Evolutionary conservation across 306 rosid genomes (phyloP).

Genomic region (Dicorynia guianensis): DNA sequence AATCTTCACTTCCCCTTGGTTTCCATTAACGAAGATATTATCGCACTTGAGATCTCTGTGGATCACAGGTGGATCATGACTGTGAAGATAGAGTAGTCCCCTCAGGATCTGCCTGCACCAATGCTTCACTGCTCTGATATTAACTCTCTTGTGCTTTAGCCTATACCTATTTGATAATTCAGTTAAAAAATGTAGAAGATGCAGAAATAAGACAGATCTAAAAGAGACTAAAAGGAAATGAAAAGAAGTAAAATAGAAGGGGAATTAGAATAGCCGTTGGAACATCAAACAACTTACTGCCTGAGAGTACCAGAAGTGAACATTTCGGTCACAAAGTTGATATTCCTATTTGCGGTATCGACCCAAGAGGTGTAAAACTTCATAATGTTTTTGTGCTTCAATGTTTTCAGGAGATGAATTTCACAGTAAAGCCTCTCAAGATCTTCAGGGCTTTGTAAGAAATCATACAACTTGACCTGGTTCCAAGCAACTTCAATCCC

Average conservation of each 20-base stretch:
- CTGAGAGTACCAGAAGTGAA: conserved; percentile 96
- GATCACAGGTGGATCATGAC: conserved; percentile 92
- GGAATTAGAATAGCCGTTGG: not conserved
- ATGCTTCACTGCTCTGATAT: conserved; percentile 86
- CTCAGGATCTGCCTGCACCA: conserved; percentile 97
- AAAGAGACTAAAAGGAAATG: conserved; percentile 31
- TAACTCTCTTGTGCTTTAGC: conserved; percentile 81
- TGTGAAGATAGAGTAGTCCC: conserved; percentile 90
- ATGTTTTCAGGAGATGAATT: conserved; percentile 88
- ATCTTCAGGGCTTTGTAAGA: conserved; percentile 90
- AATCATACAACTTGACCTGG: conserved; percentile 88
- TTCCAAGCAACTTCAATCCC: conserved; percentile 99
- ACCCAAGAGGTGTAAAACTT: conserved; percentile 95
- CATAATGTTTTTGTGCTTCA: conserved; percentile 90
- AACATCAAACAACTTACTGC: conserved; percentile 64
- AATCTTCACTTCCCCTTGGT: conserved; percentile 96
- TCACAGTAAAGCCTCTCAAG: conserved; percentile 95
- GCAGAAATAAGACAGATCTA: conserved; percentile 35
- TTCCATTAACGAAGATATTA: conserved; percentile 91
- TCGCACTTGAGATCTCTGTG: conserved; percentile 99
- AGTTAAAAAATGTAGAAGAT: not conserved
- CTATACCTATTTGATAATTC: conserved; percentile 63
- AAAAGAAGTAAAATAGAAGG: not conserved
- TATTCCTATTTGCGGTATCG: conserved; percentile 83
- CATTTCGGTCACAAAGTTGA: conserved; percentile 96